These are phyloP conservation scores for Podospora fimiseda DNA, from an alignment of 495 filamentous ascomycete genomes.

Conservation along the genomic window DNA sequence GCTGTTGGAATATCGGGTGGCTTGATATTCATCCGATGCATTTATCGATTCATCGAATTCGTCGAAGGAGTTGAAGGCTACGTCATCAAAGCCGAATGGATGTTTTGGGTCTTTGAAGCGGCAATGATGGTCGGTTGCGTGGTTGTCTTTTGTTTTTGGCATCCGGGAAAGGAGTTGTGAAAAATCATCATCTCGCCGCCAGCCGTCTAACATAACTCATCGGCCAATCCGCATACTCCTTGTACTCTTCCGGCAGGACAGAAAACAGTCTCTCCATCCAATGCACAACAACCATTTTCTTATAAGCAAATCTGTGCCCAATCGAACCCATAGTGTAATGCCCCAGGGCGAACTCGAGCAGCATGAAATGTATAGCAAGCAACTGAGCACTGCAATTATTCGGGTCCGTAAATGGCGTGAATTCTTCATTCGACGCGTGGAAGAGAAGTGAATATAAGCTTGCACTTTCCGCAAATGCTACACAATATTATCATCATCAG, in stretches of 20 bases:
- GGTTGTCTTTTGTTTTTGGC: conserved; percentile 14
- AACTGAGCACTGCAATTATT: conserved; percentile 38
- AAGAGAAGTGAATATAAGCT: conserved; percentile 14
- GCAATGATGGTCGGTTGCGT: conserved; percentile 47
- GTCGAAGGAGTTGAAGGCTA: conserved; percentile 48
- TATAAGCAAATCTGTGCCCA: conserved; percentile 14
- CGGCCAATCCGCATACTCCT: conserved; percentile 19
- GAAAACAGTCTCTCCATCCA: conserved; percentile 16
- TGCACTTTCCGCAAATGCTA: conserved; percentile 22
- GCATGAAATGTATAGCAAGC: conserved; percentile 44
- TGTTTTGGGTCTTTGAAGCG: conserved; percentile 59
- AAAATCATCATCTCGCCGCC: not conserved
- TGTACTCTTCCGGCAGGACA: conserved; percentile 15
- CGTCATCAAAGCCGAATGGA: conserved; percentile 48
- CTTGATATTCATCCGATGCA: conserved; percentile 52
- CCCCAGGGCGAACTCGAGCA: conserved; percentile 27
- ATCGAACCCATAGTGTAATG: conserved; percentile 8
- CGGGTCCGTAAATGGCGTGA: conserved; percentile 38
- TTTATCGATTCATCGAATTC: conserved; percentile 62
- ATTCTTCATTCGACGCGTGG: conserved; percentile 32
- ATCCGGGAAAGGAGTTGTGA: conserved; percentile 1
- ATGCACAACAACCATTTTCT: conserved; percentile 11
- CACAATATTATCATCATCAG: not conserved
- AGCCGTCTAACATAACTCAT: conserved; percentile 9
- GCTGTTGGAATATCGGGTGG: conserved; percentile 47